Conservation (phyloP, 1,284 basidiomycete species). For the Ustilago trichophora region DNA sequence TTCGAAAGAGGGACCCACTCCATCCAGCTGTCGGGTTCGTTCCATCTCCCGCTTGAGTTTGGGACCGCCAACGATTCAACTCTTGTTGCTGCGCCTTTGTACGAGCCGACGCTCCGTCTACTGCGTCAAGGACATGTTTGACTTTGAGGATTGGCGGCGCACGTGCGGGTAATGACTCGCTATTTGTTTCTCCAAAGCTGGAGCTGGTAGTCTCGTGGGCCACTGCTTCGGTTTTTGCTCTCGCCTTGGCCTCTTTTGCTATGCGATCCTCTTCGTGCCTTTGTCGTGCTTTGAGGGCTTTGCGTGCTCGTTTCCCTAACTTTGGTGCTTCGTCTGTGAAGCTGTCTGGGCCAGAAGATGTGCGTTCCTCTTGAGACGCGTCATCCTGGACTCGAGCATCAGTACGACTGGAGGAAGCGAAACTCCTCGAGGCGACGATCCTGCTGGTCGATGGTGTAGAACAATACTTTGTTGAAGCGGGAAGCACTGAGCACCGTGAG, state of each 20-base stretch:
- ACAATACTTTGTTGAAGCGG: neutral
- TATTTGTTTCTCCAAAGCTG: too few species aligned
- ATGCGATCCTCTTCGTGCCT: conserved; percentile 12
- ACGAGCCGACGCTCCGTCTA: neutral
- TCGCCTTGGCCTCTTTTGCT: conserved; percentile 11
- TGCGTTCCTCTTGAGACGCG: neutral
- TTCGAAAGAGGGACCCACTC: conserved; percentile 26
- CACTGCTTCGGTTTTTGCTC: conserved; percentile 2
- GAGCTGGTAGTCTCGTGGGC: neutral
- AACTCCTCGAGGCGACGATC: neutral
- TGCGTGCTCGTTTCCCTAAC: conserved; percentile 34
- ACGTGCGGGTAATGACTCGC: too few species aligned
- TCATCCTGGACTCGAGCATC: conserved; percentile 20
- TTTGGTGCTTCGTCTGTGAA: conserved; percentile 12
- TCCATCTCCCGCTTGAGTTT: neutral
- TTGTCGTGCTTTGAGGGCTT: conserved; percentile 17
- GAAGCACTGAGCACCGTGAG: neutral
- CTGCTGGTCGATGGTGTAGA: neutral
- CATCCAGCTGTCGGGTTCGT: conserved; percentile 16
- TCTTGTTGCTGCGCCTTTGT: neutral
- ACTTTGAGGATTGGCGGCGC: conserved; percentile 14
- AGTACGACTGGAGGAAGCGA: conserved; percentile 19
- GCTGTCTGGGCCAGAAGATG: neutral
- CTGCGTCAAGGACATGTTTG: conserved; percentile 7
- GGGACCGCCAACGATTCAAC: conserved; percentile 1